Evolutionary conservation across 1,284 basidiomycete species (phyloP).

Genomic region (Marasmius tenuissimus): DNA sequence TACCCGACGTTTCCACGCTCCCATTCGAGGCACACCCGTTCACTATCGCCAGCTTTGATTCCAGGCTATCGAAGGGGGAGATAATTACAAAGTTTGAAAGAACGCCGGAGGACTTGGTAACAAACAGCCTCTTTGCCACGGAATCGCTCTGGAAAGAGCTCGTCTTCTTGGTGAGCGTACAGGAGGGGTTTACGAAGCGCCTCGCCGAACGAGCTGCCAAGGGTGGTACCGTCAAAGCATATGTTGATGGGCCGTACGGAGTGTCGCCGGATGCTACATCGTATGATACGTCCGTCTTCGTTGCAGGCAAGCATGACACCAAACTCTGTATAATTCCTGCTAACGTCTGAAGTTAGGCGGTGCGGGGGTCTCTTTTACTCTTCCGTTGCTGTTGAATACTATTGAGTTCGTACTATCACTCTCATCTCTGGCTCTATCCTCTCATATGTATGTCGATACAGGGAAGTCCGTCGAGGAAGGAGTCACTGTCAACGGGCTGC

Average conservation of each 20-base stretch:
- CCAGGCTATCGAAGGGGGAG: background rate
- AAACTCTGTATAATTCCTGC: background rate
- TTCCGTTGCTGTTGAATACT: conserved; percentile 45
- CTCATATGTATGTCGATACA: background rate
- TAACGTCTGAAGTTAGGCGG: conserved; percentile 33
- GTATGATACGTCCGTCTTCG: conserved; percentile 45
- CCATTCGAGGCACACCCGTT: conserved; percentile 57
- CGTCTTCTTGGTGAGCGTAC: conserved; percentile 47
- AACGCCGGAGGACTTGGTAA: background rate
- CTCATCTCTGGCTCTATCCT: background rate
- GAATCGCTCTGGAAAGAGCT: conserved; percentile 31
- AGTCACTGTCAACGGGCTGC: background rate
- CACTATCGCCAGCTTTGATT: conserved; percentile 43
- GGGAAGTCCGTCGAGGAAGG: background rate
- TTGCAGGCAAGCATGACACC: conserved; percentile 43
- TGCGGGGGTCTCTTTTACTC: conserved; percentile 49
- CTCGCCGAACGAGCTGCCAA: conserved; percentile 34
- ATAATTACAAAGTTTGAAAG: too few species aligned
- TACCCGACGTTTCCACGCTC: conserved; percentile 41
- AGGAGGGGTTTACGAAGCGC: conserved; percentile 47
- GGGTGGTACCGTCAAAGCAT: conserved; percentile 34
- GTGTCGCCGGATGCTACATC: conserved; percentile 41
- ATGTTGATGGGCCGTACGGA: conserved; percentile 58
- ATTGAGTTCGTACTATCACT: conserved; percentile 31
- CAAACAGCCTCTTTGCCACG: background rate